Evolutionary conservation across 192 early-diverging fungal genomes (phyloP).

Genomic region (Nowakowskiella sp.): DNA sequence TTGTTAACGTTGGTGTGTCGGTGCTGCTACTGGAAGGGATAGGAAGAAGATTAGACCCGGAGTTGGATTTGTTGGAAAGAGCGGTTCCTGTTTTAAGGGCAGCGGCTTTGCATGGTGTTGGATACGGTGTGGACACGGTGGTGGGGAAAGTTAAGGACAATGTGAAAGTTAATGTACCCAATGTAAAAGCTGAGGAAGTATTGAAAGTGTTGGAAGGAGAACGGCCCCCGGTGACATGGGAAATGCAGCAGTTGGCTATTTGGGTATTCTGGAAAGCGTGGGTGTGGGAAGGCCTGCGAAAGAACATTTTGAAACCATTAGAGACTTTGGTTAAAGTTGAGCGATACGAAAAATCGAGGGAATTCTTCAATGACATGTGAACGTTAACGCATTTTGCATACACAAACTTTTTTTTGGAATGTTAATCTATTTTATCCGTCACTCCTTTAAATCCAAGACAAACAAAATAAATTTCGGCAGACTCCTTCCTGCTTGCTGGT

Average conservation of each 20-base stretch:
- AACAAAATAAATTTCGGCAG: slow-evolving; percentile 65
- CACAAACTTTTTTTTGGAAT: background rate
- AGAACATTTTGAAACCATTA: background rate
- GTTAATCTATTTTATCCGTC: background rate
- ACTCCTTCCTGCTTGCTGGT: slow-evolving; percentile 53
- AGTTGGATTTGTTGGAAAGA: slow-evolving; percentile 80
- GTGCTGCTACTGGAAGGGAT: slow-evolving; percentile 93
- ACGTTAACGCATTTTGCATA: background rate
- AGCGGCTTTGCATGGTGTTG: slow-evolving; percentile 42
- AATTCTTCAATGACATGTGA: background rate
- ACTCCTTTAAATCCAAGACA: slow-evolving; percentile 39
- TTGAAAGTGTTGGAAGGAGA: background rate
- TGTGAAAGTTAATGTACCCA: slow-evolving; percentile 15
- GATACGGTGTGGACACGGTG: slow-evolving; percentile 33
- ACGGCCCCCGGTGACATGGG: background rate
- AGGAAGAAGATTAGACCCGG: slow-evolving; percentile 80
- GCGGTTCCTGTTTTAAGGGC: slow-evolving; percentile 65
- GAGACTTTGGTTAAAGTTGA: background rate
- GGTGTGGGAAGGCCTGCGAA: background rate
- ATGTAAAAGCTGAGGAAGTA: background rate
- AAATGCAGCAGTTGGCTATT: background rate
- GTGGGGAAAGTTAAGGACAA: slow-evolving; percentile 35
- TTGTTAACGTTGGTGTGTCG: slow-evolving; percentile 85
- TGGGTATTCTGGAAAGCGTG: background rate
- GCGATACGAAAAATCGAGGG: background rate